Conservation (phyloP, 2,329 filamentous ascomycete genomes). For the Fusarium guadeloupense region DNA sequence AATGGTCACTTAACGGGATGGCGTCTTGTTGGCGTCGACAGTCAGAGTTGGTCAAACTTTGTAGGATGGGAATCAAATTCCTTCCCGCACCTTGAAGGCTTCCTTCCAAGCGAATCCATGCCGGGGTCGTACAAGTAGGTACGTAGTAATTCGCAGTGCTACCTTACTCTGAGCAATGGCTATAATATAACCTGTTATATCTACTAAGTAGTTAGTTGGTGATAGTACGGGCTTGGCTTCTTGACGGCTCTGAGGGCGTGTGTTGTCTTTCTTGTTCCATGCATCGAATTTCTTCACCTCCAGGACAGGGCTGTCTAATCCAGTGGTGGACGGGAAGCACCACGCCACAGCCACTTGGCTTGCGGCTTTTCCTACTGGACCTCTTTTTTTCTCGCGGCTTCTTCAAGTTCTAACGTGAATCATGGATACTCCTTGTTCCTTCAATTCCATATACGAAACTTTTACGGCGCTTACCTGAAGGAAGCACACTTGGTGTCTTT, state of each 20-base stretch:
- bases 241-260: too few species aligned
- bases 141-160: too few species aligned
- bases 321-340: slow-evolving; percentile 1
- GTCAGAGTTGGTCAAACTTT: slow-evolving; percentile 32
- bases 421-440: slow-evolving; percentile 7
- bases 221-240: too few species aligned
- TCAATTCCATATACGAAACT: background rate
- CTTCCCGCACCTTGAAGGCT: slow-evolving; percentile 27
- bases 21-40: slow-evolving; percentile 35
- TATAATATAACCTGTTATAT: too few species aligned
- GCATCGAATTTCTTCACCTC: too few species aligned
- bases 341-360: slow-evolving; percentile 6
- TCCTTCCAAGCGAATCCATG: slow-evolving; percentile 4
- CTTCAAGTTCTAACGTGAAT: background rate
- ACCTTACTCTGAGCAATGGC: too few species aligned
- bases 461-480: background rate
- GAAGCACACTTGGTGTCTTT: slow-evolving; percentile 5
- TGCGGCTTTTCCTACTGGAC: background rate
- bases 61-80: slow-evolving; percentile 29
- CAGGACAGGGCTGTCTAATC: background rate
- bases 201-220: too few species aligned
- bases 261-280: background rate
- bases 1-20: slow-evolving; percentile 13
- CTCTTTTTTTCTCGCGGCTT: background rate
- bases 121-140: background rate